Conservation (phyloP, 2,329 filamentous ascomycete species). For the Exserohilum rostratum region DNA sequence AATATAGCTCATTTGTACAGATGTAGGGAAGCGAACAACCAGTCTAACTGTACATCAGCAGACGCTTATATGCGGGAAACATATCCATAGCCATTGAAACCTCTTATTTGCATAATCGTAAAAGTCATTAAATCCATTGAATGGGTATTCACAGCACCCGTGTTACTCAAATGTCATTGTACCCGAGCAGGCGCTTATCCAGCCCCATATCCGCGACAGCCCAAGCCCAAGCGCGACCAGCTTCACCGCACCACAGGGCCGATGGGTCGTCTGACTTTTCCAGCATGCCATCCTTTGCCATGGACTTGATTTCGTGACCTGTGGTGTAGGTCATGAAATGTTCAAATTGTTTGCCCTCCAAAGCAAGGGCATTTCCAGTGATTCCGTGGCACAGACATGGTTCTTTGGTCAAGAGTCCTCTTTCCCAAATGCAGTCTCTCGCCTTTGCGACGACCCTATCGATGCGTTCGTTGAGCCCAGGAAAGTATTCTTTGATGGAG, state of each 20-base stretch:
- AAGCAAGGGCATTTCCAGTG: constrained; percentile 66
- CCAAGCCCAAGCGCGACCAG: constrained; percentile 57
- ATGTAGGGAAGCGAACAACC: constrained; percentile 8
- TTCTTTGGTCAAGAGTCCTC: constrained; percentile 67
- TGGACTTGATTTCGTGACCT: constrained; percentile 60
- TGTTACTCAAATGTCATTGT: constrained; percentile 54
- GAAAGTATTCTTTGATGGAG: constrained; percentile 63
- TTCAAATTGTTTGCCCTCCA: constrained; percentile 57
- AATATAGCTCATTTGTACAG: constrained; percentile 8
- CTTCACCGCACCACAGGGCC: constrained; percentile 58
- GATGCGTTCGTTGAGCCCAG: constrained; percentile 60
- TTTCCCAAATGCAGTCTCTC: constrained; percentile 60
- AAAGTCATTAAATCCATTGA: constrained; percentile 16
- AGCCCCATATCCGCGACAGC: constrained; percentile 53
- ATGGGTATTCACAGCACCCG: background rate
- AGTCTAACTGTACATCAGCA: constrained; percentile 3
- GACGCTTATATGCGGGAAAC: background rate
- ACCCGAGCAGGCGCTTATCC: constrained; percentile 56
- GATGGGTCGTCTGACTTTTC: constrained; percentile 59
- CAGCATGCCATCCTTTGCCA: constrained; percentile 59
- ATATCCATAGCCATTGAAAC: constrained; percentile 12
- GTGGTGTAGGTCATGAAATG: constrained; percentile 66
- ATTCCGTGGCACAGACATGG: constrained; percentile 71
- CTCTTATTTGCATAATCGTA: constrained; percentile 32
- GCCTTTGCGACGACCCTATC: constrained; percentile 60